Evolutionary conservation across 2,329 filamentous ascomycete genomes (phyloP).

Genomic region (Exophiala oligosperma): DNA sequence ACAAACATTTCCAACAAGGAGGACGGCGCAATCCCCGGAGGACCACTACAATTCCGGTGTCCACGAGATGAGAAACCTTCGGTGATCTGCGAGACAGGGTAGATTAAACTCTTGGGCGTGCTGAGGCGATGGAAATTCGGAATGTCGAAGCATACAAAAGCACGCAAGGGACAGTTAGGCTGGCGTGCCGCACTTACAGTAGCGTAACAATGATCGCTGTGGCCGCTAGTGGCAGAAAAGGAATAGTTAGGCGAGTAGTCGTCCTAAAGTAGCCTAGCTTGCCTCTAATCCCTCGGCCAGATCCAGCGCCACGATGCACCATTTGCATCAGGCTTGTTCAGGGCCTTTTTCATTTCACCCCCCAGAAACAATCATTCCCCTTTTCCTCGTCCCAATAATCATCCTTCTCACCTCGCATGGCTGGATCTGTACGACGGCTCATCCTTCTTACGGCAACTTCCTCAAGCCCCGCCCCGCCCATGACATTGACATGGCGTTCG

Average conservation of each 20-base stretch:
- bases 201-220: neutral
- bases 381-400: neutral
- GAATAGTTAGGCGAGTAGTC: neutral
- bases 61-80: conserved; percentile 4
- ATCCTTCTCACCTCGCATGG: neutral
- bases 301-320: neutral
- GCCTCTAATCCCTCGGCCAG: neutral
- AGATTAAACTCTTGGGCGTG: neutral
- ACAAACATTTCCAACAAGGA: too few species aligned
- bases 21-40: neutral
- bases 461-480: neutral
- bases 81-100: conserved; percentile 17
- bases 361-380: neutral
- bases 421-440: neutral
- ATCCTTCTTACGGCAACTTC: neutral
- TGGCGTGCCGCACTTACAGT: too few species aligned
- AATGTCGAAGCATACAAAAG: too few species aligned
- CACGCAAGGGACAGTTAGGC: too few species aligned
- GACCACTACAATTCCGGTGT: neutral
- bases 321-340: neutral
- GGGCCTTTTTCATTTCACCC: too few species aligned
- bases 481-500: neutral
- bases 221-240: neutral
- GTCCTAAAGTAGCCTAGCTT: neutral
- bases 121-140: neutral